These are phyloP conservation scores for Lycium barbarum DNA, from an alignment of 257 asterid genomes.

Conservation along the genomic window DNA sequence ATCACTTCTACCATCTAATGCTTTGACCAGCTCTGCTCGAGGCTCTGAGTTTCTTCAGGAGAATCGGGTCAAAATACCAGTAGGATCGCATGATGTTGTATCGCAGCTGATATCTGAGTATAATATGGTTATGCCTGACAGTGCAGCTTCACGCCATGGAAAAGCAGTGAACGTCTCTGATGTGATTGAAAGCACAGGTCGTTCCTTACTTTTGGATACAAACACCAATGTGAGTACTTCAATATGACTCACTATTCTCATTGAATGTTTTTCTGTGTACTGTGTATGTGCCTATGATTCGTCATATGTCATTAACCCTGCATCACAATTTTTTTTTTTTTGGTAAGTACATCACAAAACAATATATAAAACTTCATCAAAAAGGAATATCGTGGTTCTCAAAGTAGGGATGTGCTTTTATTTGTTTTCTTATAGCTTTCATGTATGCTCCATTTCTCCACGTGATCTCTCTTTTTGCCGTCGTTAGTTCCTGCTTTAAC, in stretches of 20 bases:
- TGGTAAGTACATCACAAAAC: too few species aligned
- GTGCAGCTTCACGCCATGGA: conserved; percentile 50
- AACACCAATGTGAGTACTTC: conserved; percentile 37
- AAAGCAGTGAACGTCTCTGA: conserved; percentile 34
- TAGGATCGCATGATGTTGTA: conserved; percentile 49
- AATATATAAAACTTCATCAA: too few species aligned
- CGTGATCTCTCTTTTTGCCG: background rate
- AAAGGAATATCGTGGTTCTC: background rate
- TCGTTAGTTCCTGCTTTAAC: background rate
- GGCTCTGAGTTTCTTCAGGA: conserved; percentile 46
- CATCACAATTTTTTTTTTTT: background rate
- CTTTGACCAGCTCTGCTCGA: conserved; percentile 43
- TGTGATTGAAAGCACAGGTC: conserved; percentile 38
- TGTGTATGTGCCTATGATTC: background rate
- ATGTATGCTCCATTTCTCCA: background rate
- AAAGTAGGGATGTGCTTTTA: background rate
- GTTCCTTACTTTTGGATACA: conserved; percentile 28
- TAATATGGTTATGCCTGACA: conserved; percentile 45
- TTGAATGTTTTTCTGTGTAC: background rate
- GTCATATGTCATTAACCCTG: conserved; percentile 3
- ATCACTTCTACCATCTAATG: conserved; percentile 39
- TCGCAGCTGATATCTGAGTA: conserved; percentile 59
- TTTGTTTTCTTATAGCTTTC: background rate
- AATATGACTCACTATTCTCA: background rate
- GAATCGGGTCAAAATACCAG: conserved; percentile 50